These are phyloP conservation scores for Raddia distichophylla DNA, from an alignment of 176 grass and related monocot species.

Conservation along the genomic window DNA sequence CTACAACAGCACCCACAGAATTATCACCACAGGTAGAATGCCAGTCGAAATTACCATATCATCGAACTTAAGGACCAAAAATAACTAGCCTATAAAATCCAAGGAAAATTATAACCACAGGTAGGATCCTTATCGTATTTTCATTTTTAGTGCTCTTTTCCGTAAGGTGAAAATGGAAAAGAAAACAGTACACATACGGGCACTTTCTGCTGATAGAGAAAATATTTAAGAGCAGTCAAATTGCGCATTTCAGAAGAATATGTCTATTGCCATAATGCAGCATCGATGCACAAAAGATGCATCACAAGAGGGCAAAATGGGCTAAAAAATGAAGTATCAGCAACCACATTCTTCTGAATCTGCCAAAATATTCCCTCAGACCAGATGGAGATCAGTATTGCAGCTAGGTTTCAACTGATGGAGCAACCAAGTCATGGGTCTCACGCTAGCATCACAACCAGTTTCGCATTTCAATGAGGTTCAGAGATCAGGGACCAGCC, in stretches of 20 bases:
- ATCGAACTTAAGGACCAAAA: too few relatives aligned
- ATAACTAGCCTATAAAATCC: too few relatives aligned
- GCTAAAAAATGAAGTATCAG: constrained; percentile 22
- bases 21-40: not conserved
- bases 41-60: not conserved
- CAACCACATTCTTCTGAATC: constrained; percentile 26
- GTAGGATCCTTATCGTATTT: not conserved
- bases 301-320: constrained; percentile 8
- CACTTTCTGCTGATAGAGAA: not conserved
- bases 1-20: not conserved
- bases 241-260: constrained; percentile 25
- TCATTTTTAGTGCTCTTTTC: not conserved
- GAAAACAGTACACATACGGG: not conserved
- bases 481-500: constrained; percentile 20
- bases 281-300: constrained; percentile 30
- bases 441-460: not conserved
- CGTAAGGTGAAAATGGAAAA: not conserved
- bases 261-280: constrained; percentile 34
- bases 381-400: not conserved
- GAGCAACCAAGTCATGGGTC: not conserved
- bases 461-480: not conserved
- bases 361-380: not conserved
- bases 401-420: not conserved
- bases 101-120: too few relatives aligned
- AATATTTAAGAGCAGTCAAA: not conserved